A percentile compares a stretch with the other conserved stretches of the same genome.
These are phyloP conservation scores for Aspergillus pseudoviridinutans DNA, from an alignment of 2,329 filamentous ascomycete species.

Conservation along the genomic window DNA sequence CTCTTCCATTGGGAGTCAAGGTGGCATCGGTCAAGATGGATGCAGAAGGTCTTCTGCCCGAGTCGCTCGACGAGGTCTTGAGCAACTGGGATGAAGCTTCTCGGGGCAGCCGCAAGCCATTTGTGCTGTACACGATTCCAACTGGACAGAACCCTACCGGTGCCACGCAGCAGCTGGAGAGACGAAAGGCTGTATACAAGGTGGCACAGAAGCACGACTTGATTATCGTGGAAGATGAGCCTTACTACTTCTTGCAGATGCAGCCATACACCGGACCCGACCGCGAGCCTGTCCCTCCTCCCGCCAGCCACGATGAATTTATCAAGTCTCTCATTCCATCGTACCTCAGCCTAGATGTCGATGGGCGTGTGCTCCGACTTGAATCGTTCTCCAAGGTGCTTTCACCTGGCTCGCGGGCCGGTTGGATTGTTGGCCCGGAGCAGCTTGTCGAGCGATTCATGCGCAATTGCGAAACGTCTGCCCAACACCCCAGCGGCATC, in stretches of 20 bases:
- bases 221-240: slow-evolving; percentile 86
- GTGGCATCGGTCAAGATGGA: slow-evolving; percentile 63
- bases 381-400: slow-evolving; percentile 94
- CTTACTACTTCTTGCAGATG: slow-evolving; percentile 90
- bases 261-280: slow-evolving; percentile 63
- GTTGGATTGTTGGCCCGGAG: slow-evolving; percentile 85
- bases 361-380: slow-evolving; percentile 83
- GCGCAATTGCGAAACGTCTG: slow-evolving; percentile 76
- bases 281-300: slow-evolving; percentile 51
- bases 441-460: slow-evolving; percentile 80
- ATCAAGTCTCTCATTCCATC: slow-evolving; percentile 69
- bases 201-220: slow-evolving; percentile 81
- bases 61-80: slow-evolving; percentile 59
- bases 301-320: slow-evolving; percentile 66
- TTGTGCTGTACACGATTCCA: slow-evolving; percentile 66
- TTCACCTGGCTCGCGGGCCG: slow-evolving; percentile 72
- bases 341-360: slow-evolving; percentile 73
- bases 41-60: slow-evolving; percentile 59
- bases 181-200: slow-evolving; percentile 69
- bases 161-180: slow-evolving; percentile 66
- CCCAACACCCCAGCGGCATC: slow-evolving; percentile 81
- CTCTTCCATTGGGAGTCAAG: slow-evolving; percentile 58
- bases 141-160: slow-evolving; percentile 91
- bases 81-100: slow-evolving; percentile 60
- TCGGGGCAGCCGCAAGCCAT: slow-evolving; percentile 60